Conservation (phyloP, 768 basidiomycete genomes). For the Guyanaporus albipodus region DNA sequence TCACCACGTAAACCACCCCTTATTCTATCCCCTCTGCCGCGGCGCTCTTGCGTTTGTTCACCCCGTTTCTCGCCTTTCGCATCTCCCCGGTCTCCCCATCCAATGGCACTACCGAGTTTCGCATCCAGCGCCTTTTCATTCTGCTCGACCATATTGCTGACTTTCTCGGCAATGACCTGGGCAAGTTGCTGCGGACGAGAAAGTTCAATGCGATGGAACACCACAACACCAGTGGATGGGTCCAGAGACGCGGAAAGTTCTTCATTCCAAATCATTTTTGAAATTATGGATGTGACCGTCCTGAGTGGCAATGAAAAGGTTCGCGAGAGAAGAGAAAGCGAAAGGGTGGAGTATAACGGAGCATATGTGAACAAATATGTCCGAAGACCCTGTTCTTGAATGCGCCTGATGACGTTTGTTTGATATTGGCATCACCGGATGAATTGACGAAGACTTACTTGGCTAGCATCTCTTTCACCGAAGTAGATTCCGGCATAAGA, state of each 20-base stretch:
- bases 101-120: conserved; percentile 67
- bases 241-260: conserved; percentile 92
- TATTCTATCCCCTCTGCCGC: conserved; percentile 61
- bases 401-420: conserved; percentile 57
- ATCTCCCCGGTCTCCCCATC: conserved; percentile 49
- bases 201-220: conserved; percentile 90
- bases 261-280: conserved; percentile 99
- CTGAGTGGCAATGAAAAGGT: conserved; percentile 84
- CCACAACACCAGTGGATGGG: conserved; percentile 82
- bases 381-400: conserved; percentile 94
- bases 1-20: conserved; percentile 59
- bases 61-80: conserved; percentile 73
- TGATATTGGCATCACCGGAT: conserved; percentile 1
- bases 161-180: conserved; percentile 83
- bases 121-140: conserved; percentile 87
- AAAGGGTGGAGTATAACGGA: conserved; percentile 87
- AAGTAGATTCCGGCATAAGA: conserved; percentile 83
- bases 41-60: conserved; percentile 73
- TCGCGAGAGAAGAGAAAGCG: conserved; percentile 78
- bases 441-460: conserved; percentile 50
- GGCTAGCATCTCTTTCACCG: conserved; percentile 92
- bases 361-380: conserved; percentile 98
- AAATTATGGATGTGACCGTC: conserved; percentile 77
- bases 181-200: conserved; percentile 88
- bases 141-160: conserved; percentile 80